Percentiles rank a stretch among this genome's conserved stretches.
These are phyloP conservation scores for Cyberlindnera misumaiensis DNA, from an alignment of 805 yeast genomes.

Conservation along the genomic window DNA sequence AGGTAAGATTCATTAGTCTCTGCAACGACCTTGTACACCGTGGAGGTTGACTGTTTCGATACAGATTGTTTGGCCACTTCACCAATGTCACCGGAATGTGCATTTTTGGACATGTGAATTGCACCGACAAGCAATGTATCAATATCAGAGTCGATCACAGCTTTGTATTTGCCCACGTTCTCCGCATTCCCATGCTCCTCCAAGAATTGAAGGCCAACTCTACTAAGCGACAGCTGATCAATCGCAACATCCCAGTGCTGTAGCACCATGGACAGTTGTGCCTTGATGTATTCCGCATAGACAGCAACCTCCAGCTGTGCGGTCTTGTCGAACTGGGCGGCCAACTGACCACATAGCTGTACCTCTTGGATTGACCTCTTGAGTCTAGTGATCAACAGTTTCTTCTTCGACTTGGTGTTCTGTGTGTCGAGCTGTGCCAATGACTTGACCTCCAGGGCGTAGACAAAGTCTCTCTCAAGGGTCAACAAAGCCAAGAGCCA, in stretches of 20 bases:
- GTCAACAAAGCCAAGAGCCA: slow-evolving; percentile 55
- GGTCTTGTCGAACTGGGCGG: slow-evolving; percentile 31
- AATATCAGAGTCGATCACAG: slow-evolving; percentile 48
- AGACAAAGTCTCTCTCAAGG: slow-evolving; percentile 74
- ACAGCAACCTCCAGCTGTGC: slow-evolving; percentile 31
- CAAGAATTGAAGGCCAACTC: slow-evolving; percentile 54
- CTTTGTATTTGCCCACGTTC: slow-evolving; percentile 36
- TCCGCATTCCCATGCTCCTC: slow-evolving; percentile 25
- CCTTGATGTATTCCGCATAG: slow-evolving; percentile 45
- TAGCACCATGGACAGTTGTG: slow-evolving; percentile 42
- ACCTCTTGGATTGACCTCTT: slow-evolving; percentile 51
- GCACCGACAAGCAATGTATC: slow-evolving; percentile 63
- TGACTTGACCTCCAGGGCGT: slow-evolving; percentile 56
- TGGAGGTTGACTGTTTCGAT: slow-evolving; percentile 21
- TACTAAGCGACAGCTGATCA: slow-evolving; percentile 48
- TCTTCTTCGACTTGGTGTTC: slow-evolving; percentile 28
- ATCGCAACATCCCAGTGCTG: slow-evolving; percentile 52
- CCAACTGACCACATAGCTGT: slow-evolving; percentile 33
- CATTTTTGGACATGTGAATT: slow-evolving; percentile 32
- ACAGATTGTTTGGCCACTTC: slow-evolving; percentile 40
- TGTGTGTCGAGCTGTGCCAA: slow-evolving; percentile 47
- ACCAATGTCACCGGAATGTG: slow-evolving; percentile 39
- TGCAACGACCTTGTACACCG: slow-evolving; percentile 34
- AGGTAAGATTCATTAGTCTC: slow-evolving; percentile 23
- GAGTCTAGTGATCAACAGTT: slow-evolving; percentile 55